These are phyloP conservation scores for Psophocarpus tetragonolobus DNA, from an alignment of 306 rosid genomes.

Conservation along the genomic window DNA sequence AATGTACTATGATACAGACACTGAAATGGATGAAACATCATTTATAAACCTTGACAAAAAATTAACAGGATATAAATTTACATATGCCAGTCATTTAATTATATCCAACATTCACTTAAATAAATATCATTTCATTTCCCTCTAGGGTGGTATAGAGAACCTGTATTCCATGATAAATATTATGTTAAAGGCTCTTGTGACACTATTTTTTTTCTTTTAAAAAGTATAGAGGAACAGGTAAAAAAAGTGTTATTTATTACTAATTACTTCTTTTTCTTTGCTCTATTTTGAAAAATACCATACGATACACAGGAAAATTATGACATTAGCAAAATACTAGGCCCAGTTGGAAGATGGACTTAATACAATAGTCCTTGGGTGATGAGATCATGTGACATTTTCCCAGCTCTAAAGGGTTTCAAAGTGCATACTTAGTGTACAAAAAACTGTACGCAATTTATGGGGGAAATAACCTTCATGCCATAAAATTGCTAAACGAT, in stretches of 20 bases:
- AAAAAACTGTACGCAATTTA: background rate
- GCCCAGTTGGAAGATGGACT: background rate
- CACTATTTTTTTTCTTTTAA: background rate
- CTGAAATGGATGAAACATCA: background rate
- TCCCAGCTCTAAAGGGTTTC: conserved; percentile 8
- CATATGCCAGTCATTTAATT: conserved; percentile 1
- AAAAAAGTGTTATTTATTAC: background rate
- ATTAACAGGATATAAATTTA: background rate
- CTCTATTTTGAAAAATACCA: background rate
- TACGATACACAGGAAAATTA: conserved; percentile 1
- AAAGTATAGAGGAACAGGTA: background rate
- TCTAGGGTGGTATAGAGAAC: conserved; percentile 1
- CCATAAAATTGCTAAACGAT: background rate
- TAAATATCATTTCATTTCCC: conserved; percentile 22
- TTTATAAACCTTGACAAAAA: background rate
- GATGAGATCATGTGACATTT: conserved; percentile 18
- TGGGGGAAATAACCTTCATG: background rate
- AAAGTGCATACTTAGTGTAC: conserved; percentile 24
- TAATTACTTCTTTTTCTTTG: conserved; percentile 2
- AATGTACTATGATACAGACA: conserved; percentile 4
- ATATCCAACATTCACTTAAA: background rate
- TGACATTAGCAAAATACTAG: background rate
- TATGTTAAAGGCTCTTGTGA: background rate
- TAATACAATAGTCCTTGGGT: background rate
- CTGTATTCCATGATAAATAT: background rate